phyloP scores from a whole-genome alignment of 306 rosid genomes.

The Vigna angularis region DNA sequence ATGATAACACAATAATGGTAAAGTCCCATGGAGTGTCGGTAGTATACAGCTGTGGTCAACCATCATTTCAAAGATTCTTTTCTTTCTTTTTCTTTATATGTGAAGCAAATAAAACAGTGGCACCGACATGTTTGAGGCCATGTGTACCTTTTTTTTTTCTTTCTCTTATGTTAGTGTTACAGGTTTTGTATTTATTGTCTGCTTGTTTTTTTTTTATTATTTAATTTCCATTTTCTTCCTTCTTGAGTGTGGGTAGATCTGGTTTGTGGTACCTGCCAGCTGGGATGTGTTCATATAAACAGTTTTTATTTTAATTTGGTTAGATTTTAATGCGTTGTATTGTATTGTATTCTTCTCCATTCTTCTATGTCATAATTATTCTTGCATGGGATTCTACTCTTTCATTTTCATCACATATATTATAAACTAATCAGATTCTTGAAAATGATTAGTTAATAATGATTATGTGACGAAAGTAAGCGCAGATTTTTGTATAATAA shows the following conservation, averaged over 20 bases:
- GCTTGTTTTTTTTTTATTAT: constrained; percentile 33
- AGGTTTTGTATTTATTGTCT: constrained; percentile 37
- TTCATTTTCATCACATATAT: no score
- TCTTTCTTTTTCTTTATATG: constrained; percentile 30
- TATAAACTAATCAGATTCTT: no score
- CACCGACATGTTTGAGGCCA: constrained; percentile 46
- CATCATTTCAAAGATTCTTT: constrained; percentile 45
- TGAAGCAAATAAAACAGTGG: constrained; percentile 46
- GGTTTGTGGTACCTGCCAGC: constrained; percentile 46
- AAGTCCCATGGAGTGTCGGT: constrained; percentile 33
- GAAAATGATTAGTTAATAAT: no score
- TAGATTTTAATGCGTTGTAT: background rate
- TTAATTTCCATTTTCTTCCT: constrained; percentile 22
- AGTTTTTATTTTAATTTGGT: background rate
- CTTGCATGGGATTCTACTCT: no score
- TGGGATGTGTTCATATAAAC: constrained; percentile 41
- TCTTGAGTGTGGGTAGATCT: constrained; percentile 44
- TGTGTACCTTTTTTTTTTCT: constrained; percentile 29
- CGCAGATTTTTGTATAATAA: no score
- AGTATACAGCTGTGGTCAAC: constrained; percentile 36
- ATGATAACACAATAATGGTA: no score
- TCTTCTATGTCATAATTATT: background rate
- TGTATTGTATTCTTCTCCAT: background rate
- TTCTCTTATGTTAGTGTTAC: constrained; percentile 5
- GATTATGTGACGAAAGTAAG: no score